These are phyloP conservation scores for Xanthoconium separans DNA, from an alignment of 1,284 basidiomycete genomes.

Conservation along the genomic window DNA sequence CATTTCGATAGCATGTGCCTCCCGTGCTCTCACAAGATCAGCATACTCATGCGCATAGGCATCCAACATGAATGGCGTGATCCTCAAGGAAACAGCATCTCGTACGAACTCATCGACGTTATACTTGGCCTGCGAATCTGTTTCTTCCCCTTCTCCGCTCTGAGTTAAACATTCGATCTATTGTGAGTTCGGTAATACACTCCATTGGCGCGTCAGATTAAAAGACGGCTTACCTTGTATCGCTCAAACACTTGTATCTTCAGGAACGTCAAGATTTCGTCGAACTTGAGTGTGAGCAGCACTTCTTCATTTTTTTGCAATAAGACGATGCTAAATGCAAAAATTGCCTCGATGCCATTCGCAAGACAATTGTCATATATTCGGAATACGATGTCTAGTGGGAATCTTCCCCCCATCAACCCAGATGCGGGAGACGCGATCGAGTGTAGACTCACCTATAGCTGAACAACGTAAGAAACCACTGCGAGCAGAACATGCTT, in stretches of 20 bases:
- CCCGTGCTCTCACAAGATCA: slow-evolving; percentile 63
- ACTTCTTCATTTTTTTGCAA: slow-evolving; percentile 86
- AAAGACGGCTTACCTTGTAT: slow-evolving; percentile 53
- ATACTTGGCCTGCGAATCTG: slow-evolving; percentile 43
- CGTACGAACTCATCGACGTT: slow-evolving; percentile 79
- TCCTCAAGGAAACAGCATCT: slow-evolving; percentile 79
- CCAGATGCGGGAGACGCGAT: neutral
- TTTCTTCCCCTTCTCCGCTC: slow-evolving; percentile 28
- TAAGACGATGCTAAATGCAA: slow-evolving; percentile 89
- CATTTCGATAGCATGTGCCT: slow-evolving; percentile 79
- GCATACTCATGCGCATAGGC: slow-evolving; percentile 86
- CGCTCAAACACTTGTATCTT: slow-evolving; percentile 81
- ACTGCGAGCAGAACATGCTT: slow-evolving; percentile 96
- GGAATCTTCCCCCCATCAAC: slow-evolving; percentile 67
- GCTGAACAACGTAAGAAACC: slow-evolving; percentile 98
- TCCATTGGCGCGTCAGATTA: neutral
- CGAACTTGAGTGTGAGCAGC: slow-evolving; percentile 81
- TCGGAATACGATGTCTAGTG: slow-evolving; percentile 90
- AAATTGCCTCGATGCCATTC: slow-evolving; percentile 95
- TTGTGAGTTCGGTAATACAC: neutral
- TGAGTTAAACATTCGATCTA: slow-evolving; percentile 29
- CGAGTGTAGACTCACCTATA: slow-evolving; percentile 63
- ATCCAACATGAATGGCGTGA: slow-evolving; percentile 92
- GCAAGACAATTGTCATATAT: slow-evolving; percentile 96
- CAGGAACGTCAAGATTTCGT: slow-evolving; percentile 81